phyloP scores from a whole-genome alignment of 352 stramenopile species.

The Plasmopara muralis region DNA sequence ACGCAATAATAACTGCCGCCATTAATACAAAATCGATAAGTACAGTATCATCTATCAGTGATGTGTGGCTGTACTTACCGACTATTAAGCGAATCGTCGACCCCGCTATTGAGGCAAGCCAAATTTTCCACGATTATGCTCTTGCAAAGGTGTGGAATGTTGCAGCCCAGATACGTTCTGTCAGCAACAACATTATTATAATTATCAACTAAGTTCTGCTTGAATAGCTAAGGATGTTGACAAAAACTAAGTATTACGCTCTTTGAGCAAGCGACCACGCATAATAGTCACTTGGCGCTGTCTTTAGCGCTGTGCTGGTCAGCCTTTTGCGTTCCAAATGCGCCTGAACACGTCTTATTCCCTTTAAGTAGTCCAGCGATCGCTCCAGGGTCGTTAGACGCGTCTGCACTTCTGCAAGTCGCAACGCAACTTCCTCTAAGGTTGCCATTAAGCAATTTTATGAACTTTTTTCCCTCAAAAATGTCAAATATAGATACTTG shows the following conservation, averaged over 20 bases:
- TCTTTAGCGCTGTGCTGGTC: conserved; percentile 59
- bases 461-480: conserved; percentile 6
- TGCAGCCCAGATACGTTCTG: conserved; percentile 60
- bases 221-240: too few species aligned
- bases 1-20: conserved; percentile 68
- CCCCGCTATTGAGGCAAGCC: conserved; percentile 47
- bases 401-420: conserved; percentile 24
- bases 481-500: too few species aligned
- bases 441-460: conserved; percentile 10
- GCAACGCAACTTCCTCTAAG: conserved; percentile 29
- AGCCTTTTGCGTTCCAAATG: conserved; percentile 41
- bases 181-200: neutral
- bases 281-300: conserved; percentile 66
- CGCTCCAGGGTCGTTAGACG: conserved; percentile 42
- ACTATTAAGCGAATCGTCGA: conserved; percentile 58
- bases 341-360: conserved; percentile 38
- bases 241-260: conserved; percentile 26
- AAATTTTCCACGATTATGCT: conserved; percentile 88
- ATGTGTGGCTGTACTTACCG: conserved; percentile 21
- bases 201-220: neutral
- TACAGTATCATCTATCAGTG: too few species aligned
- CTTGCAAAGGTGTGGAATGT: conserved; percentile 76
- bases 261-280: conserved; percentile 57
- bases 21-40: too few species aligned
- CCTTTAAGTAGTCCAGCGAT: conserved; percentile 41